Evolutionary conservation across 352 stramenopile genomes (phyloP), one percentile per base, ranked within the genome.

Genomic region (Aphanomyces stellatus): DNA sequence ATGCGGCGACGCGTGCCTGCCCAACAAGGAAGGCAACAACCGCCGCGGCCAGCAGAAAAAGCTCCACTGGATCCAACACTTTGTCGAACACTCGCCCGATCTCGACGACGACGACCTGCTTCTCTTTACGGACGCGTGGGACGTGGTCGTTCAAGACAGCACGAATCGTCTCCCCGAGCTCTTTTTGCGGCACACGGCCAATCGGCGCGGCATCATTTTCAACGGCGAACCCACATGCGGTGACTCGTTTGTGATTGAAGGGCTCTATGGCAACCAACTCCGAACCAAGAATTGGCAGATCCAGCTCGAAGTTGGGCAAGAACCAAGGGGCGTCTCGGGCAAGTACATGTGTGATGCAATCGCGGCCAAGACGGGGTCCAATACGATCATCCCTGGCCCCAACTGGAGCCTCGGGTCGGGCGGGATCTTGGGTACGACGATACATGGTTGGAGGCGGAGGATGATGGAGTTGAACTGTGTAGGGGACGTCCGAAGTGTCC

Each of bases 351-450:
- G 37, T 46, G 11, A n/a, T n/a, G 37, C n/a, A 0, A 46, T 46
- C n/a, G n/a, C n/a, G n/a, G 37, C 37, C 37, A 46, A 46, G 11
- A n/a, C n/a, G 13, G 37, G 13, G 0, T 46, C 13, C 11, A 46
- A 19, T 22, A 34, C 34, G n/a, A 5, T 27, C 1, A n/a, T n/a
- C n/a, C n/a, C n/a, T n/a, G 60, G 60, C 11, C 60, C 60, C 4
- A 67, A 67, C 24, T 67, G 60, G 60, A 67, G 60, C 46, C 34
- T 67, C 15, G 60, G 60, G 24, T 67, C 60, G n/a, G 60, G 60
- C 5, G 60, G 60, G 10, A 67, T 67, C 22, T 22, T 67, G 1
- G 60, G n/a, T n/a, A n/a, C n/a, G n/a, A n/a, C n/a, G n/a, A n/a
- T n/a, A n/a, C n/a, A n/a, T n/a, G n/a, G n/a, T n/a, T n/a, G n/a